Evolutionary conservation across 331 rosid genomes (phyloP), one percentile per base, ranked within the genome.

Genomic region (Cydonia oblonga): DNA sequence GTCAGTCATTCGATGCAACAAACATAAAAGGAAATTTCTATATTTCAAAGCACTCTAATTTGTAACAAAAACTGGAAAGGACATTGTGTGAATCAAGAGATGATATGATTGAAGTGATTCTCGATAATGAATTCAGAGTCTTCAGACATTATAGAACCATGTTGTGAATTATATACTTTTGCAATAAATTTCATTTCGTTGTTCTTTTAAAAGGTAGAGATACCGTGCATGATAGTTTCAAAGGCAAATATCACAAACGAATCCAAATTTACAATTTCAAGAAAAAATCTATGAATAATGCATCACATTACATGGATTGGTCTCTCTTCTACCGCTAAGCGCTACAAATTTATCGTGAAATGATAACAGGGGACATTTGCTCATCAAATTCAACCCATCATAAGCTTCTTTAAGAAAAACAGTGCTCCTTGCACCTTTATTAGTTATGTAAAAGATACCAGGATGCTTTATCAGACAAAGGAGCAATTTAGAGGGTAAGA

Each of bases 371-470:
- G 97, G 96, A 64, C 87, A 87, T 84, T 93, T 90, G 52, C 80
- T 87, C 20, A 67, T 62, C 86, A 93, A 81, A 71, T 75, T 81
- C 61, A 93, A 80, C 28, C 97, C 88, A 40, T 74, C 80, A 71
- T 90, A 93, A 49, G 81, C 96, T 64, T 93, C 98, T 79, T 93
- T 93, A 33, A 93, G 92, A 64, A 93, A 79, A 10, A 93, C 96
- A 10, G 95, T 89, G 74, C 98, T 88, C 77, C 92, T 85, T 44
- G 81, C 87, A 75, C 97, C 97, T 89, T 86, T 93, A 67, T 93
- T 93, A 28, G 98, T 90, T 79, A 90, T 83, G 77, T 93, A 93
- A 83, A 93, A 90, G 25, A 90, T 86, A 33, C 98, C 98, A 3
- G 91, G 96, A 80, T 90, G 95, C 84, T 81, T 90, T 75, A 89